phyloP scores from a whole-genome alignment of 75 land plant species.

The Pseudotsuga menziesii region DNA sequence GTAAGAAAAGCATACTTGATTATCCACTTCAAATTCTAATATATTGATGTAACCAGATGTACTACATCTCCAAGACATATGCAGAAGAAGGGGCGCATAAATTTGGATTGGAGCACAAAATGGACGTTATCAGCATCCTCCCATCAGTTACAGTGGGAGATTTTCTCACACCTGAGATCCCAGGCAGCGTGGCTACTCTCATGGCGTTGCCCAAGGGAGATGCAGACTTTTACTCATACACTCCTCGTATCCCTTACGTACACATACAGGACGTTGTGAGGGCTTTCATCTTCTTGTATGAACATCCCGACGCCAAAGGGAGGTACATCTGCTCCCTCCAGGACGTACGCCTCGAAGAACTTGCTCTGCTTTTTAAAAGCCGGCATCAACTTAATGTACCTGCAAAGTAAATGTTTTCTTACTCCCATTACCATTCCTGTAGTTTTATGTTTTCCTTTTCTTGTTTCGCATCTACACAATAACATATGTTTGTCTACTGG shows the following conservation, averaged over 20 bases:
- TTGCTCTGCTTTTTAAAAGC: constrained; percentile 16
- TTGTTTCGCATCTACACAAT: no score
- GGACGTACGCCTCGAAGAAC: constrained; percentile 26
- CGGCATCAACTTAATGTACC: no score
- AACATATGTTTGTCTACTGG: no score
- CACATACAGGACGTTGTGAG: constrained; percentile 45
- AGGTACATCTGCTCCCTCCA: constrained; percentile 40
- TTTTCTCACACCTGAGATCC: constrained; percentile 4
- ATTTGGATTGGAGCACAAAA: not conserved
- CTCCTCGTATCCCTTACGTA: constrained; percentile 10
- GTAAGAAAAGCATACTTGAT: no score
- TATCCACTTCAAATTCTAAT: no score
- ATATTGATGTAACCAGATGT: no score
- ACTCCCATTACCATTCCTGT: no score
- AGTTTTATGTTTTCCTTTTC: no score
- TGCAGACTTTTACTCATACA: not conserved
- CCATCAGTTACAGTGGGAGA: constrained; percentile 2
- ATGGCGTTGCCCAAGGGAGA: constrained; percentile 7
- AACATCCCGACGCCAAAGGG: constrained; percentile 24
- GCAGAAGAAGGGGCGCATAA: not conserved
- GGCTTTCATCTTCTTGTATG: constrained; percentile 33
- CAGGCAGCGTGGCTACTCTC: constrained; percentile 3
- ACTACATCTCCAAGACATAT: constrained; percentile 1
- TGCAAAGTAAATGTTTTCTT: no score
- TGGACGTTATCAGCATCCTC: not conserved